Percentiles rank a stretch among this genome's conserved stretches.
Evolutionary conservation across 345 rosid species (phyloP).

Genomic region (Populus simonii): DNA sequence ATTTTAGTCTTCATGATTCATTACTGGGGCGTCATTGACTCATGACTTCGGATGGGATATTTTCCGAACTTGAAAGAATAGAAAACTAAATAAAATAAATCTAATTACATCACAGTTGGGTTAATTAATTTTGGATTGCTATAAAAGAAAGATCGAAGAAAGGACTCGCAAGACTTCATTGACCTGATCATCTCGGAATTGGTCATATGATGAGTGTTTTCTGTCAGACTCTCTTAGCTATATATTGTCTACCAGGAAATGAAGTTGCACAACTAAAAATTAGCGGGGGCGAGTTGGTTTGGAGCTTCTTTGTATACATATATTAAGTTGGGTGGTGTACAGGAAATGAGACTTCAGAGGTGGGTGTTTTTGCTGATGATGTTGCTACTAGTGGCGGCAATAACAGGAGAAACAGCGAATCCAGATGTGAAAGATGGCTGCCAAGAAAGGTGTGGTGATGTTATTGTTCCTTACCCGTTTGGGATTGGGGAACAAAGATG

Average conservation of each 20-base stretch:
- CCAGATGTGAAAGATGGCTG: neutral
- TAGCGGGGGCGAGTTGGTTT: neutral
- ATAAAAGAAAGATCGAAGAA: neutral
- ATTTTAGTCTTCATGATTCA: too few relatives aligned
- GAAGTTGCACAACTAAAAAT: neutral
- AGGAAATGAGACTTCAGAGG: neutral
- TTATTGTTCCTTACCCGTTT: slow-evolving; percentile 29
- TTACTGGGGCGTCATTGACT: too few relatives aligned
- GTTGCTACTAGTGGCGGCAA: neutral
- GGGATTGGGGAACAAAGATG: slow-evolving; percentile 12
- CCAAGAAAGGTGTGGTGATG: slow-evolving; percentile 18
- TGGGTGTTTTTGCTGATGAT: neutral
- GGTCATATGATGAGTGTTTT: neutral
- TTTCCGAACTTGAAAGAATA: too few relatives aligned
- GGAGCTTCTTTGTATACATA: neutral
- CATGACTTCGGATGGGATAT: too few relatives aligned
- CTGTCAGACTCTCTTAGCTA: neutral
- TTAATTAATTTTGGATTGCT: too few relatives aligned
- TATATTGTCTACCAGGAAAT: neutral
- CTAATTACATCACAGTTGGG: too few relatives aligned
- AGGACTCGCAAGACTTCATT: neutral
- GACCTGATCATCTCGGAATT: neutral
- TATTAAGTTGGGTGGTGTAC: neutral
- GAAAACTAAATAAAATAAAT: too few relatives aligned
- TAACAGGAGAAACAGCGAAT: neutral